phyloP scores from a whole-genome alignment of 208 protist species.

The Phytomonas sp. region DNA sequence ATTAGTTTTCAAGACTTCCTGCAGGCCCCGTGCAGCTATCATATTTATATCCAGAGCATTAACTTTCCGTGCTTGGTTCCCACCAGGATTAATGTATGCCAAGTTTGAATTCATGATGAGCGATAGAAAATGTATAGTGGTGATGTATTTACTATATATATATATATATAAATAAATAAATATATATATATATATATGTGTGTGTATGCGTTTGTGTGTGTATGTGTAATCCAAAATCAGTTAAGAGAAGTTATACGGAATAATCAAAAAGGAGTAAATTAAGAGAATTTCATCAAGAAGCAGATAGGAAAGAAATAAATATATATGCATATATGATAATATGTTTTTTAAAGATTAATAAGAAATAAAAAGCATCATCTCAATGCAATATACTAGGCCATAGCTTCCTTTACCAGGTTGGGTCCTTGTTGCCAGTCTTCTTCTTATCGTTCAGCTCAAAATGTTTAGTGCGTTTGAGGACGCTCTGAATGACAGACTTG shows the following conservation, averaged over 20 bases:
- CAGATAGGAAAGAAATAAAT: not conserved
- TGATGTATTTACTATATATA: not conserved
- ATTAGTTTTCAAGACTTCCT: conserved; percentile 98
- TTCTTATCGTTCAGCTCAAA: conserved; percentile 97
- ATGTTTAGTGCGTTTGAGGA: conserved; percentile 97
- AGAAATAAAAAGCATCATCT: conserved; percentile 14
- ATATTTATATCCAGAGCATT: conserved; percentile 98
- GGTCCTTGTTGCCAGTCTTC: conserved; percentile 87
- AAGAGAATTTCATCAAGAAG: conserved; percentile 1
- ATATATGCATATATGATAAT: not conserved
- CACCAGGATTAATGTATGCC: conserved; percentile 89
- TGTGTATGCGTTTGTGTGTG: conserved; percentile 1
- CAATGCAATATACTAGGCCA: conserved; percentile 11
- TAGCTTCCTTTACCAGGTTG: conserved; percentile 71
- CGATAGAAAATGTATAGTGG: conserved; percentile 2
- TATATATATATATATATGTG: conserved; percentile 9
- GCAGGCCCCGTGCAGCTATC: conserved; percentile 95
- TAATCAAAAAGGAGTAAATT: conserved; percentile 11
- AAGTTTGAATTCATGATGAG: conserved; percentile 54
- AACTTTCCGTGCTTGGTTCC: conserved; percentile 72
- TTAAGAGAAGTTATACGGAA: conserved; percentile 13
- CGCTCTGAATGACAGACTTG: conserved; percentile 92
- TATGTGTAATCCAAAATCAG: conserved; percentile 2
- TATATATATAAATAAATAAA: not conserved
- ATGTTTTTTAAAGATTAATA: conserved; percentile 8